Evolutionary conservation across 176 grass and related monocot genomes (phyloP).

Genomic region (Thalia dealbata): DNA sequence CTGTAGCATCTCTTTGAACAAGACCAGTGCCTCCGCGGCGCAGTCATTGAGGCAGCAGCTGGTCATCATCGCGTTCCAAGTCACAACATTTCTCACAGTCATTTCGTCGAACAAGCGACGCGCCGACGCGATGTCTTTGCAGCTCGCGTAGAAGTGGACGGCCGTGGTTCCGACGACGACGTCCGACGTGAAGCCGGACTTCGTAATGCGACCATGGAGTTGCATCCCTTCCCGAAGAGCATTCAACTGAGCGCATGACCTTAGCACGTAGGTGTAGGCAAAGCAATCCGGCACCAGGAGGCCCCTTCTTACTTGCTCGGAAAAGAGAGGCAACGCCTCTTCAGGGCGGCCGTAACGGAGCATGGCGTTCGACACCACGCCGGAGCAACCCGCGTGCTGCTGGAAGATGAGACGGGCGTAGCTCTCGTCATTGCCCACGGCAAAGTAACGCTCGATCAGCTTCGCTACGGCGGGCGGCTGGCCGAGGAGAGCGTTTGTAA

Average conservation of each 20-base stretch:
- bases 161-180: neutral
- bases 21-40: constrained; percentile 1
- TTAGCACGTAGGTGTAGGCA: neutral
- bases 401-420: neutral
- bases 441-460: neutral
- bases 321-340: neutral
- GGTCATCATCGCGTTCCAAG: constrained; percentile 17
- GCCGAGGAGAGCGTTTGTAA: neutral
- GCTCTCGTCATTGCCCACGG: neutral
- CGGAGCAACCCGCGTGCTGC: neutral
- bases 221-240: constrained; percentile 14
- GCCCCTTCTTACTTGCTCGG: neutral
- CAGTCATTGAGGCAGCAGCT: neutral
- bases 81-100: constrained; percentile 1
- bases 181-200: neutral
- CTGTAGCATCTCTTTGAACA: constrained; percentile 6
- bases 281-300: neutral
- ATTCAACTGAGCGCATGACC: constrained; percentile 1
- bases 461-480: neutral
- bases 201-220: neutral
- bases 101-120: constrained; percentile 14
- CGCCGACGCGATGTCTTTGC: neutral
- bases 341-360: neutral
- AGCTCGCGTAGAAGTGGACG: constrained; percentile 8
- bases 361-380: neutral